Conservation (phyloP, 176 grass and related monocot genomes). For the Metroxylon sagu region DNA sequence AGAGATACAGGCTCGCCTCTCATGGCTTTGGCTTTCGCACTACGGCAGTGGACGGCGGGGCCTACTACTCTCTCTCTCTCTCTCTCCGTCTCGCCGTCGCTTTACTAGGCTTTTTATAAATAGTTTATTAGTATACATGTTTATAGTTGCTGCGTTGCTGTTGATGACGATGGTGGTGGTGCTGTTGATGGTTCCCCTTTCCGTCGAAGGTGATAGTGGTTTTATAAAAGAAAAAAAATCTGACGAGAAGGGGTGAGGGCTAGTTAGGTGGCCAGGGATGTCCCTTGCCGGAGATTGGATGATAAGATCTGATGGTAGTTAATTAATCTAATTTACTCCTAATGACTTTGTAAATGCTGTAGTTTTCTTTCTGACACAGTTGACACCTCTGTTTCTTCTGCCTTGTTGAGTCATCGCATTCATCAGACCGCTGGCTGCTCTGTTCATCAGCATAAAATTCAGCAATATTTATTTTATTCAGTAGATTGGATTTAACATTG, state of each 20-base stretch:
- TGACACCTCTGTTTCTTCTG: slow-evolving; percentile 1
- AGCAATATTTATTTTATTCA: too few species aligned
- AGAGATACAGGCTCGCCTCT: not conserved
- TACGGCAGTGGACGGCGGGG: not conserved
- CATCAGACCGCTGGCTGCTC: not conserved
- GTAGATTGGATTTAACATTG: too few species aligned
- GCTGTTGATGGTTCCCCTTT: not conserved
- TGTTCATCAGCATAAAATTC: too few species aligned
- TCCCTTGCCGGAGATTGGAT: not conserved
- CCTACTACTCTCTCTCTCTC: not conserved
- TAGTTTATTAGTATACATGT: not conserved
- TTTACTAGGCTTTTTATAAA: not conserved
- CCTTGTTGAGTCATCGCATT: not conserved
- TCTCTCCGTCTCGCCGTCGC: not conserved
- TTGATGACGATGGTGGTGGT: not conserved
- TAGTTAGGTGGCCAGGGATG: not conserved
- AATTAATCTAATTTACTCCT: not conserved
- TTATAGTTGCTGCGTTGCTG: not conserved
- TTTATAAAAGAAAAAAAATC: not conserved
- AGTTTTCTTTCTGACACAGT: not conserved
- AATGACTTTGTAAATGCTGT: too few species aligned
- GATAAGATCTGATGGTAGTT: not conserved
- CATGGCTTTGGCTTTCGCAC: not conserved
- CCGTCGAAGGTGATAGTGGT: not conserved
- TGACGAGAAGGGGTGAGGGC: not conserved